phyloP scores from a whole-genome alignment of 495 filamentous ascomycete species.

The Xylaria grammica region DNA sequence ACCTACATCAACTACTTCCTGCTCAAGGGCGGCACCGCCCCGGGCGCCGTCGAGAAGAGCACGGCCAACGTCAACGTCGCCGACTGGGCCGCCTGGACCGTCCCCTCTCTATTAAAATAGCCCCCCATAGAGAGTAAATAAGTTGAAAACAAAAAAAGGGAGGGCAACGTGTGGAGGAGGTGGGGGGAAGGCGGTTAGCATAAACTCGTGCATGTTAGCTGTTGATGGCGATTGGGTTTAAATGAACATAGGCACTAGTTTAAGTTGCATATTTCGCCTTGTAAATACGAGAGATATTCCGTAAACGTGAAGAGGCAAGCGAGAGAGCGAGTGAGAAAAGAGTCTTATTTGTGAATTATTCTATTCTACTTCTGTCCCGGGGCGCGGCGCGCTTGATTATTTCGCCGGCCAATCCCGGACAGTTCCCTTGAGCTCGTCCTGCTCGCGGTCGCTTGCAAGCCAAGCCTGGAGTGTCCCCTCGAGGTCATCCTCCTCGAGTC shows the following conservation, averaged over 20 bases:
- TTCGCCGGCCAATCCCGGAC: conserved; percentile 32
- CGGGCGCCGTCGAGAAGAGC: conserved; percentile 48
- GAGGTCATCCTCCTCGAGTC: conserved; percentile 36
- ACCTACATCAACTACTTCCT: conserved; percentile 61
- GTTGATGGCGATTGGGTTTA: background rate
- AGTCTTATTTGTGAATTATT: background rate
- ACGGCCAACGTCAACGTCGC: conserved; percentile 38
- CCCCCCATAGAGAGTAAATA: no score
- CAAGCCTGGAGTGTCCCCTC: conserved; percentile 31
- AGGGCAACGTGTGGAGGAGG: no score
- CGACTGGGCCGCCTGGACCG: conserved; percentile 50
- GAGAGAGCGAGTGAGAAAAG: background rate
- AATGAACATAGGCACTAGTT: background rate
- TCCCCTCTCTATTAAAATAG: conserved; percentile 43
- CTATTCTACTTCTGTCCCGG: background rate
- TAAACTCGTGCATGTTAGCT: conserved; percentile 6
- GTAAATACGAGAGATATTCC: conserved; percentile 23
- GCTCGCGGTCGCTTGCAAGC: no score
- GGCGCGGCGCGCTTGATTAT: background rate
- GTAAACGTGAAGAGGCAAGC: background rate
- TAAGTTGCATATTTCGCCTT: conserved; percentile 5
- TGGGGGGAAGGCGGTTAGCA: background rate
- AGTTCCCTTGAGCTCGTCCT: conserved; percentile 34
- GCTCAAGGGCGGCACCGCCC: conserved; percentile 41
- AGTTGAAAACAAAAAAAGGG: no score